phyloP scores from a whole-genome alignment of 2,329 filamentous ascomycete species.

The Botrytis pseudocinerea region DNA sequence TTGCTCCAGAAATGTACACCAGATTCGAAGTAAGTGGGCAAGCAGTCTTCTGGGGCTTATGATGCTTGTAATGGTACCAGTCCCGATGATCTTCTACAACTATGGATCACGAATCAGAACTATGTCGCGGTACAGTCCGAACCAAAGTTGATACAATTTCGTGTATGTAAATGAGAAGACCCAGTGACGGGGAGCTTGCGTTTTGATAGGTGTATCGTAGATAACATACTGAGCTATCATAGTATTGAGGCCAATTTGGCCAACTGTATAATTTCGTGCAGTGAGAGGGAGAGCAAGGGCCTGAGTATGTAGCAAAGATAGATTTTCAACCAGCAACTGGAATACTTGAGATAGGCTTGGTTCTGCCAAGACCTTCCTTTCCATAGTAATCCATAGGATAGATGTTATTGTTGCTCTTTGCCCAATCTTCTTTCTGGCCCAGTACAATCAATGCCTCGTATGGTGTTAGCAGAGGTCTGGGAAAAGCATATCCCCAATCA shows the following conservation, averaged over 20 bases:
- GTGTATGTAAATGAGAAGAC: too few species aligned
- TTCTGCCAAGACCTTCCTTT: constrained; percentile 84
- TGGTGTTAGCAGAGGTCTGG: constrained; percentile 82
- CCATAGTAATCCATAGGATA: constrained; percentile 99
- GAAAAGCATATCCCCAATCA: constrained; percentile 98
- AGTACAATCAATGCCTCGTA: constrained; percentile 95
- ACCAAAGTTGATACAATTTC: background rate
- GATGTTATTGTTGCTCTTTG: constrained; percentile 57
- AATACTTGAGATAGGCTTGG: constrained; percentile 47
- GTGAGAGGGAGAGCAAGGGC: too few species aligned
- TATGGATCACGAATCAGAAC: constrained; percentile 58
- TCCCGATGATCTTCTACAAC: constrained; percentile 61
- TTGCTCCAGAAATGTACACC: constrained; percentile 69
- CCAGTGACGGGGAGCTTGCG: background rate
- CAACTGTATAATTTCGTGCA: background rate
- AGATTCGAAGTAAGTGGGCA: constrained; percentile 63
- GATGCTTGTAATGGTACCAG: constrained; percentile 57
- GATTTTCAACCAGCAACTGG: constrained; percentile 30
- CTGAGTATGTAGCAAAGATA: background rate
- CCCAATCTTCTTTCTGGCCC: constrained; percentile 76
- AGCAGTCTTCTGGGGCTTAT: constrained; percentile 61
- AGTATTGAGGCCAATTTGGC: background rate
- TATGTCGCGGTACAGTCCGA: constrained; percentile 22
- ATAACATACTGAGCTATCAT: background rate
- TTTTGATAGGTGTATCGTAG: background rate